Conservation (phyloP, 2,329 filamentous ascomycete species). For the Botrytis tulipae region DNA sequence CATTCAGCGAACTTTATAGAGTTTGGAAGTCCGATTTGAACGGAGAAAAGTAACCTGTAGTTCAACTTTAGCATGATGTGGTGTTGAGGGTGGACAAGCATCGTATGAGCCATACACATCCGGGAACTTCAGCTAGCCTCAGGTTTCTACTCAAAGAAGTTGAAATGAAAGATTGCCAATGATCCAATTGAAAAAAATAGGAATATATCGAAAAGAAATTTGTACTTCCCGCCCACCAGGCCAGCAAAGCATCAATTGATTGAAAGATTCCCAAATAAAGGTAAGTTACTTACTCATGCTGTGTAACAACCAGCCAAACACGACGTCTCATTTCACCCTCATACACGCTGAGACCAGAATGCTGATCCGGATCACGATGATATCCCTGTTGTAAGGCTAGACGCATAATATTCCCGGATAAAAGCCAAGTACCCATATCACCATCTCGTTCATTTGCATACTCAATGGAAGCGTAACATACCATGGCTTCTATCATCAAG, state of each 20-base stretch:
- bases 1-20: slow-evolving; percentile 63
- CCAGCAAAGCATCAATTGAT: not conserved
- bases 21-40: slow-evolving; percentile 65
- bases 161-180: not conserved
- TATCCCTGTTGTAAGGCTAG: slow-evolving; percentile 58
- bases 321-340: slow-evolving; percentile 63
- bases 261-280: not conserved
- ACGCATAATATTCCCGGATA: slow-evolving; percentile 51
- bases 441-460: slow-evolving; percentile 44
- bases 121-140: not conserved
- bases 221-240: not conserved
- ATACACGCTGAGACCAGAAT: slow-evolving; percentile 51
- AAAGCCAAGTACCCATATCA: slow-evolving; percentile 55
- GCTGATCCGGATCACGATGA: slow-evolving; percentile 54
- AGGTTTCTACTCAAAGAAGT: not conserved
- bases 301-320: slow-evolving; percentile 53
- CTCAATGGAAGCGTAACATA: slow-evolving; percentile 47
- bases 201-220: not conserved
- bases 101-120: not conserved
- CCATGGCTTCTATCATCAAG: slow-evolving; percentile 51
- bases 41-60: slow-evolving; percentile 54
- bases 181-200: not conserved
- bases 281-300: slow-evolving; percentile 48
- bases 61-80: not conserved
- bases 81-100: not conserved